Evolutionary conservation across 192 early-diverging fungal species (phyloP).

Genomic region (Radiomyces spectabilis): DNA sequence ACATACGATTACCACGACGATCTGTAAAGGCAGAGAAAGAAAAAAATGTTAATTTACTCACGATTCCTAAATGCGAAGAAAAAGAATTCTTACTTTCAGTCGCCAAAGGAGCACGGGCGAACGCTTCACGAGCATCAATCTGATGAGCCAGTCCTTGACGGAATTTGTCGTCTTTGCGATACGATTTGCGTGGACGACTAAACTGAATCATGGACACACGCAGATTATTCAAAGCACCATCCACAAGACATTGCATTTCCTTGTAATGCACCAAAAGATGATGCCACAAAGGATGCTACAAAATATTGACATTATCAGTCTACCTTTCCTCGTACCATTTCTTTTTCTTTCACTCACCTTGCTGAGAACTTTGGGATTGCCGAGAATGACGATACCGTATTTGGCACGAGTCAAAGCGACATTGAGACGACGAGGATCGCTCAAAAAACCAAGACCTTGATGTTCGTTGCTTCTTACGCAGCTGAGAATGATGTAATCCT

Average conservation of each 20-base stretch:
- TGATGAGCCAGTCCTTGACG: slow-evolving; percentile 50
- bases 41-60: neutral
- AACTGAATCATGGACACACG: slow-evolving; percentile 89
- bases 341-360: slow-evolving; percentile 37
- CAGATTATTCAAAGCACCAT: slow-evolving; percentile 85
- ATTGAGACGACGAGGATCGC: slow-evolving; percentile 85
- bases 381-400: slow-evolving; percentile 89
- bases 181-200: slow-evolving; percentile 55
- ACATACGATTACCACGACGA: slow-evolving; percentile 36
- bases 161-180: slow-evolving; percentile 49
- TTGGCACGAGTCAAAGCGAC: slow-evolving; percentile 88
- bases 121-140: slow-evolving; percentile 51
- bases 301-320: slow-evolving; percentile 15
- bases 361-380: slow-evolving; percentile 92
- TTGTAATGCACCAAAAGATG: slow-evolving; percentile 93
- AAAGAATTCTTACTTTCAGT: slow-evolving; percentile 27
- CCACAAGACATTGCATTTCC: slow-evolving; percentile 80
- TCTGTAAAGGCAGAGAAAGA: slow-evolving; percentile 13
- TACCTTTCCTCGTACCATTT: neutral
- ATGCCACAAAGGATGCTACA: slow-evolving; percentile 94
- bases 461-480: slow-evolving; percentile 97
- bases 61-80: neutral
- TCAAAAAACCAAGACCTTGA: slow-evolving; percentile 92
- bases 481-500: slow-evolving; percentile 97
- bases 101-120: slow-evolving; percentile 44